Evolutionary conservation across 1,139 yeast genomes (phyloP).

Genomic region (Groenewaldozyma sp.): DNA sequence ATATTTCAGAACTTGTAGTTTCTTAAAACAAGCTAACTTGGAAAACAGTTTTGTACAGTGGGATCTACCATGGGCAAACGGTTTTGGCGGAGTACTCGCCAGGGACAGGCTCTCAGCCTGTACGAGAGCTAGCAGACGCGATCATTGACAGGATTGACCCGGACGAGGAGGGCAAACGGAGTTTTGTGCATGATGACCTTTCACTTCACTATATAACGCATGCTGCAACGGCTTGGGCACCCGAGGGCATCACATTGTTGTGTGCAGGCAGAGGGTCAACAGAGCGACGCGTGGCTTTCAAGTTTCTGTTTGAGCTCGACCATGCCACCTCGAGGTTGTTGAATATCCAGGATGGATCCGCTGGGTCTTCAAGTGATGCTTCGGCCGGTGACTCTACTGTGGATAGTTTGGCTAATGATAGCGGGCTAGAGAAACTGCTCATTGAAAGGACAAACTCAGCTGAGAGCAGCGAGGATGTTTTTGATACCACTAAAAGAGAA

Average conservation of each 20-base stretch:
- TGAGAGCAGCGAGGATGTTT: slow-evolving; percentile 22
- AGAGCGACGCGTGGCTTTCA: slow-evolving; percentile 28
- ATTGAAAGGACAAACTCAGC: slow-evolving; percentile 16
- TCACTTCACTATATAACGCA: slow-evolving; percentile 29
- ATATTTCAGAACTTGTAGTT: no score
- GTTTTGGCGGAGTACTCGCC: slow-evolving; percentile 19
- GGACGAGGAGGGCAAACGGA: slow-evolving; percentile 22
- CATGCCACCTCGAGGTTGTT: slow-evolving; percentile 11
- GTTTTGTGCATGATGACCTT: slow-evolving; percentile 24
- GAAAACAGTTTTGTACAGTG: slow-evolving; percentile 23
- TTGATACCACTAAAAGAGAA: slow-evolving; percentile 29
- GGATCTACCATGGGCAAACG: slow-evolving; percentile 24
- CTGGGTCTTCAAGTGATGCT: slow-evolving; percentile 7
- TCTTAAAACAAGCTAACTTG: no score
- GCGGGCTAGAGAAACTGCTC: slow-evolving; percentile 13
- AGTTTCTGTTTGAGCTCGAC: slow-evolving; percentile 26
- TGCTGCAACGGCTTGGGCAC: slow-evolving; percentile 17
- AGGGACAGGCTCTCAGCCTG: slow-evolving; percentile 14
- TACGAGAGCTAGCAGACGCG: slow-evolving; percentile 19
- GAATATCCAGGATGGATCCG: slow-evolving; percentile 7
- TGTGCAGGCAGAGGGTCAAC: slow-evolving; percentile 23
- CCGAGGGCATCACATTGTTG: slow-evolving; percentile 26
- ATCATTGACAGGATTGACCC: slow-evolving; percentile 21
- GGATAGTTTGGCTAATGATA: slow-evolving; percentile 6
- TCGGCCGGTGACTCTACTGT: slow-evolving; percentile 9